phyloP scores from a whole-genome alignment of 345 rosid genomes.

The Theobroma cacao region DNA sequence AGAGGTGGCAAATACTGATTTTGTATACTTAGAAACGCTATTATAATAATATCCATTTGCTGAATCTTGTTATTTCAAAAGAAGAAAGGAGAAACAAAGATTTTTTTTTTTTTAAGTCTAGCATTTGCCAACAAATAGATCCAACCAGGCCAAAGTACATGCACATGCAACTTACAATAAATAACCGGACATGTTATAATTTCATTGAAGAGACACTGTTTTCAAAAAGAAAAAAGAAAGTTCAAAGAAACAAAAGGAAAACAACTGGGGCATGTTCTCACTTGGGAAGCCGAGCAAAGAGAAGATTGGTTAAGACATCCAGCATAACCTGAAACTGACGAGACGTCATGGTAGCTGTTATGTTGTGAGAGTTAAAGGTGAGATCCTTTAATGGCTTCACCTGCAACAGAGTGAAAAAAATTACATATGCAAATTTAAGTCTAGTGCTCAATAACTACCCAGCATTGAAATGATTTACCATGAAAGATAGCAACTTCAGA shows the following conservation, averaged over 20 bases:
- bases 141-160: background rate
- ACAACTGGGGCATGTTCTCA: conserved; percentile 38
- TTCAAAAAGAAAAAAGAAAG: conserved; percentile 6
- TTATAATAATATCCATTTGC: background rate
- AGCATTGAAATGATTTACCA: background rate
- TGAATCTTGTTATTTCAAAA: conserved; percentile 9
- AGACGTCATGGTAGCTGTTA: conserved; percentile 95
- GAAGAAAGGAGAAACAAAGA: background rate
- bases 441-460: background rate
- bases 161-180: background rate
- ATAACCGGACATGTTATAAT: background rate
- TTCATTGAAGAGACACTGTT: background rate
- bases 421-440: conserved; percentile 12
- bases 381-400: conserved; percentile 98
- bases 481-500: background rate
- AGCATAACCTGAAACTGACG: conserved; percentile 97
- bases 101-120: background rate
- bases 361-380: conserved; percentile 74
- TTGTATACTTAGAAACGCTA: background rate
- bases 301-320: conserved; percentile 95
- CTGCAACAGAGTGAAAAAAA: conserved; percentile 42
- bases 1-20: background rate
- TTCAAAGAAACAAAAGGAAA: conserved; percentile 5
- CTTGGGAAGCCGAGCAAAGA: conserved; percentile 98
- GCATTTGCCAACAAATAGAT: conserved; percentile 3